Percentiles rank a stretch among this genome's conserved stretches.
These are phyloP conservation scores for Claviceps humidiphila DNA, from an alignment of 2,329 filamentous ascomycete species.

Conservation along the genomic window DNA sequence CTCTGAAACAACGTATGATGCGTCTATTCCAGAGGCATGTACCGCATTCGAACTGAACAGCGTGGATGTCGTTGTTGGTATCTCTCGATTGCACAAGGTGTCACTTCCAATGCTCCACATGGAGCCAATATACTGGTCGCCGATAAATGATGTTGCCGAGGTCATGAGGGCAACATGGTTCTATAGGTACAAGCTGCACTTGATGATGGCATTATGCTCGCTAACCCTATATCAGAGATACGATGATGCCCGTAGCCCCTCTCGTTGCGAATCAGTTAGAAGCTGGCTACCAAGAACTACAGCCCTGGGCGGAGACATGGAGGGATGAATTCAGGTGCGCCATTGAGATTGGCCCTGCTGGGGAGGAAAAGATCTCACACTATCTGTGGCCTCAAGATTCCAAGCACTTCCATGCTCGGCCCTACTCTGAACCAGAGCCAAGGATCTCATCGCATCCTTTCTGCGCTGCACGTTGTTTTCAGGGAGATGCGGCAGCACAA, in stretches of 20 bases:
- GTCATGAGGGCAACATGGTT: constrained; percentile 92
- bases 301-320: constrained; percentile 87
- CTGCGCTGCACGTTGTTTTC: constrained; percentile 46
- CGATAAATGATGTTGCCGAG: constrained; percentile 73
- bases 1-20: background rate
- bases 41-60: constrained; percentile 12
- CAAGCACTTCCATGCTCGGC: constrained; percentile 10
- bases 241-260: constrained; percentile 79
- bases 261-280: constrained; percentile 84
- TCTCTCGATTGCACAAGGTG: constrained; percentile 83
- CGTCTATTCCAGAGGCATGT: background rate
- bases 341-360: constrained; percentile 74
- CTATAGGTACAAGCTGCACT: constrained; percentile 45
- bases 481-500: constrained; percentile 44
- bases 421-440: constrained; percentile 18
- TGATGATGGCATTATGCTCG: background rate
- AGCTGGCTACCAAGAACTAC: constrained; percentile 74
- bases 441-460: constrained; percentile 40
- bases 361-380: constrained; percentile 83
- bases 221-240: constrained; percentile 42
- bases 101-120: constrained; percentile 71
- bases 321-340: constrained; percentile 81
- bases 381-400: constrained; percentile 60
- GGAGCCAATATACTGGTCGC: constrained; percentile 97
- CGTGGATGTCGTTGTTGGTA: constrained; percentile 64